phyloP scores from a whole-genome alignment of 257 asterid species.

The Petunia secreta region DNA sequence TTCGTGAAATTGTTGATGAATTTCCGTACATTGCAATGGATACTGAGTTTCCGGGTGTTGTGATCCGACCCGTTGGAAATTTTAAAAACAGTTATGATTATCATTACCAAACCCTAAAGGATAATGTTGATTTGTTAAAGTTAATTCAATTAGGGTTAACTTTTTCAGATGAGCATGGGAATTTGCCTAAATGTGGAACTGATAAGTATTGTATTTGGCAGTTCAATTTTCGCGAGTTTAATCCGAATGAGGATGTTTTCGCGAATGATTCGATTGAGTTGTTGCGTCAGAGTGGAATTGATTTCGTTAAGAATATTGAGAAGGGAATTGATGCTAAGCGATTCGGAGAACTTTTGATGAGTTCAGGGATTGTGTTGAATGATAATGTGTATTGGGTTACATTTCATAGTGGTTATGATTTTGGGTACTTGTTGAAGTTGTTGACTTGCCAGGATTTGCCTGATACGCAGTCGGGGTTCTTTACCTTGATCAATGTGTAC shows the following conservation, averaged over 20 bases:
- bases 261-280: constrained; percentile 52
- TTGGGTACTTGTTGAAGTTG: constrained; percentile 53
- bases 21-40: constrained; percentile 57
- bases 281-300: constrained; percentile 51
- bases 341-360: constrained; percentile 52
- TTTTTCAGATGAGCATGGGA: constrained; percentile 50
- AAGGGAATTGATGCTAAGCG: constrained; percentile 43
- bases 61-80: constrained; percentile 48
- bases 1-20: constrained; percentile 46
- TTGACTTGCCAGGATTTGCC: constrained; percentile 47
- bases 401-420: constrained; percentile 57
- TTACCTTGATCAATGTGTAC: constrained; percentile 41
- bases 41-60: constrained; percentile 58
- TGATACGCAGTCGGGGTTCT: constrained; percentile 45
- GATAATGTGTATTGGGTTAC: constrained; percentile 51
- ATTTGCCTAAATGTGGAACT: constrained; percentile 45
- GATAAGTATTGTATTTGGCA: constrained; percentile 50
- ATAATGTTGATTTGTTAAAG: constrained; percentile 53
- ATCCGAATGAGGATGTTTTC: constrained; percentile 47
- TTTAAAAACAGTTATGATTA: constrained; percentile 46
- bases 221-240: constrained; percentile 60
- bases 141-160: constrained; percentile 57
- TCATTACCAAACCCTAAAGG: constrained; percentile 50
- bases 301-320: constrained; percentile 40
- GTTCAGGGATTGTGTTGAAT: constrained; percentile 57